These are phyloP conservation scores for Thelonectria discophora DNA, from an alignment of 2,329 filamentous ascomycete genomes.

Conservation along the genomic window DNA sequence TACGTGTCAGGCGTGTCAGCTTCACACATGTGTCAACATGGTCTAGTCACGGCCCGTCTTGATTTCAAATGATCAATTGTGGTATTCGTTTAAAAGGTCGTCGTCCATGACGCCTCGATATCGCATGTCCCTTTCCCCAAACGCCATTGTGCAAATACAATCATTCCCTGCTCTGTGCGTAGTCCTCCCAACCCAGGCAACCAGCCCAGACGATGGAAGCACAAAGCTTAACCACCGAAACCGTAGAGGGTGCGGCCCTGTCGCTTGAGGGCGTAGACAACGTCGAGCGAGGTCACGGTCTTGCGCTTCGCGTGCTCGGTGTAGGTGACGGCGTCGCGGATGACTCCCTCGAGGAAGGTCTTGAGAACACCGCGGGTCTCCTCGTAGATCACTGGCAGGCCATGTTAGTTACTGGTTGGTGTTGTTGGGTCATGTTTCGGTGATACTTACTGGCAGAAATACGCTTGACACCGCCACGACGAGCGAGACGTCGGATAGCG, in stretches of 20 bases:
- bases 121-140: conserved; percentile 44
- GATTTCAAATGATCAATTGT: conserved; percentile 33
- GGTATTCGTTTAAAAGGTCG: conserved; percentile 46
- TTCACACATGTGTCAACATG: no score
- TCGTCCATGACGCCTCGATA: conserved; percentile 48
- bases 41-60: background rate
- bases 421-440: background rate
- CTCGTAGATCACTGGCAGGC: conserved; percentile 74
- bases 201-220: conserved; percentile 17
- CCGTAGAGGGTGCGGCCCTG: conserved; percentile 83
- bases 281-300: conserved; percentile 76
- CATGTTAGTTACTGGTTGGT: conserved; percentile 36
- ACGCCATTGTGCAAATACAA: conserved; percentile 45
- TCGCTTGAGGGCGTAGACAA: conserved; percentile 74
- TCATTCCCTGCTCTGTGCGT: conserved; percentile 32
- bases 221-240: conserved; percentile 78
- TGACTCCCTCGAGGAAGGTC: conserved; percentile 80
- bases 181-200: conserved; percentile 28
- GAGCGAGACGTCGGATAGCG: conserved; percentile 96
- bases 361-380: conserved; percentile 81
- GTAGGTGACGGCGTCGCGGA: conserved; percentile 80
- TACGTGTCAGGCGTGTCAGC: background rate
- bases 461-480: conserved; percentile 99
- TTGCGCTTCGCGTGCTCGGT: conserved; percentile 84
- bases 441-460: conserved; percentile 83